Evolutionary conservation across 176 grass and related monocot genomes (phyloP), one percentile per base, ranked within the genome.

Genomic region (Eragrostis curvula): DNA sequence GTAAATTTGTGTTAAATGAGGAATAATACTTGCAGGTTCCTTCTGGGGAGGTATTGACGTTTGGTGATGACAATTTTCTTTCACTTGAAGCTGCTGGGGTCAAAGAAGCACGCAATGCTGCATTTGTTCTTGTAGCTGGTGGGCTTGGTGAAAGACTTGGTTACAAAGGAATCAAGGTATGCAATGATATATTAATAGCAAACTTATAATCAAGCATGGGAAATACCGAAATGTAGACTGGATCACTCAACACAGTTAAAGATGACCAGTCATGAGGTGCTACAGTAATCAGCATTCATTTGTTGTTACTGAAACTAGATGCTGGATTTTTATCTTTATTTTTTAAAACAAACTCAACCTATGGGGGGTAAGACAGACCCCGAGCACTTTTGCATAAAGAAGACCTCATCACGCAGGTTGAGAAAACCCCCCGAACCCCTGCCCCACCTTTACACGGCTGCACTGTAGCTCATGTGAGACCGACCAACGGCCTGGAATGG

Each of bases 121-220:
- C 86, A 77, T 99, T 99, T 96, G 96, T 96, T 87, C 96, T 99
- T 83, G 96, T 99, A n/a, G 96, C 96, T 47, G 96, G 96, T 42
- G 93, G 96, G 6, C 96, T 99, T 74, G 96, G 96, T 45, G 96
- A 99, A 87, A 87, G 92, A 53, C 96, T 98, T 69, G 96, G 96
- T 32, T 98, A 98, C 75, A 95, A 98, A 73, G 96, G 96, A 85
- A 98, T 98, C 77, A 98, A 98, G 93, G 96, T 98, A 84, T 78
- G n/a, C 3, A 23, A 18, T 30, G 29, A 84, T 58, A 50, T 83
- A 7, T 13, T 63, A 21, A 70, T 80, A 63, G 24, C 20, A 25
- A 8, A 74, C 25, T 85, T 61, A 8, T 39, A 25, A 16, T 51
- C 24, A 73, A 74, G 50, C 18, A 70, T 44, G 43, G 29, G 25